phyloP scores from a whole-genome alignment of 257 asterid species.

The Ajuga chamaepitys region DNA sequence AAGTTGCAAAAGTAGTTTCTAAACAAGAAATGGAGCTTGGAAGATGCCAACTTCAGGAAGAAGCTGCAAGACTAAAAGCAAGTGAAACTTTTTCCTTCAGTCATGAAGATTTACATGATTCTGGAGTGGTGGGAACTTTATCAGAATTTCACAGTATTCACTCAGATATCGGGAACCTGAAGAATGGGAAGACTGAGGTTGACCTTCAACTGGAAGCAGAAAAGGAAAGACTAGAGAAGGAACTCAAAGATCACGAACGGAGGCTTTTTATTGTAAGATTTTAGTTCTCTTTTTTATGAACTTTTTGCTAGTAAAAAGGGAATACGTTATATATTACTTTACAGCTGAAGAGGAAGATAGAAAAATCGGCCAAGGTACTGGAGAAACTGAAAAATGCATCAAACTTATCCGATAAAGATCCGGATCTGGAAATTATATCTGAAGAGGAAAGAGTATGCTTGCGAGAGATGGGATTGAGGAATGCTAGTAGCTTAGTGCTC shows the following conservation, averaged over 20 bases:
- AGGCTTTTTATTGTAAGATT: conserved; percentile 49
- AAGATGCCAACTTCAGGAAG: conserved; percentile 62
- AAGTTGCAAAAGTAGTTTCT: conserved; percentile 57
- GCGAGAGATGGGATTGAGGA: conserved; percentile 57
- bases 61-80: conserved; percentile 73
- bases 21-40: conserved; percentile 61
- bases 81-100: conserved; percentile 38
- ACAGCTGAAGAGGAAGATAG: conserved; percentile 78
- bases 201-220: conserved; percentile 57
- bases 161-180: conserved; percentile 29
- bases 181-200: conserved; percentile 27
- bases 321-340: conserved; percentile 16
- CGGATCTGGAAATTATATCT: conserved; percentile 63
- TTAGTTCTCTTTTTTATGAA: conserved; percentile 1
- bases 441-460: conserved; percentile 71
- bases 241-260: conserved; percentile 54
- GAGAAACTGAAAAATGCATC: conserved; percentile 43
- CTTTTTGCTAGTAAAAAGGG: conserved; percentile 13
- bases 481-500: conserved; percentile 60
- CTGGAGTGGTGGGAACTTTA: conserved; percentile 53
- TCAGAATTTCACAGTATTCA: conserved; percentile 58
- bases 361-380: conserved; percentile 42
- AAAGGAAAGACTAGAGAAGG: conserved; percentile 55
- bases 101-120: conserved; percentile 26
- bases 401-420: conserved; percentile 43